These are phyloP conservation scores for Mariannaea elegans DNA, from an alignment of 2,329 filamentous ascomycete genomes.

Conservation along the genomic window DNA sequence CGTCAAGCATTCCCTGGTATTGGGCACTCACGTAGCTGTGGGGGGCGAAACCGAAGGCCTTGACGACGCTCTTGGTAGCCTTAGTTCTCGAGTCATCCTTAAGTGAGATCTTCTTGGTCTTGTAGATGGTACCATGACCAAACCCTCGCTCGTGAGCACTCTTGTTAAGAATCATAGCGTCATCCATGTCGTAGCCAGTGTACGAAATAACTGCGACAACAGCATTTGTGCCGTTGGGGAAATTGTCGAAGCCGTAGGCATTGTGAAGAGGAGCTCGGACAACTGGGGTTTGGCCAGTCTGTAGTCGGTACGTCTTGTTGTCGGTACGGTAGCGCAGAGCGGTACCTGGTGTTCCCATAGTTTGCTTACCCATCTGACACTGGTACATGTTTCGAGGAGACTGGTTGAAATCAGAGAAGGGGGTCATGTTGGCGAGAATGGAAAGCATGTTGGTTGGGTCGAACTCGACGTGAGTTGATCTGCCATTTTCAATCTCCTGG, in stretches of 20 bases:
- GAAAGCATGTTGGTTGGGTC: conserved; percentile 97
- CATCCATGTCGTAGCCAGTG: conserved; percentile 99
- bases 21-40: conserved; percentile 75
- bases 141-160: conserved; percentile 96
- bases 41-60: conserved; percentile 92
- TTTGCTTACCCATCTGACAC: conserved; percentile 99
- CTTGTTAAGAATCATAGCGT: conserved; percentile 99
- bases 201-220: conserved; percentile 98
- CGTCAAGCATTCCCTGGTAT: conserved; percentile 78
- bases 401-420: conserved; percentile 98
- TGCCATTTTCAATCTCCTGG: conserved; percentile 84
- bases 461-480: conserved; percentile 93
- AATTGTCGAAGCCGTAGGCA: conserved; percentile 96
- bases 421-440: conserved; percentile 97
- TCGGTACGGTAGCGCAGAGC: conserved; percentile 88
- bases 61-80: conserved; percentile 74
- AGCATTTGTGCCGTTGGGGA: conserved; percentile 94
- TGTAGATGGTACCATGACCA: conserved; percentile 95
- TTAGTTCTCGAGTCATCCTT: conserved; percentile 79
- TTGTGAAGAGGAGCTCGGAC: conserved; percentile 94
- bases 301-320: conserved; percentile 95
- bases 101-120: conserved; percentile 90
- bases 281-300: conserved; percentile 95
- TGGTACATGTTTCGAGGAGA: conserved; percentile 99
- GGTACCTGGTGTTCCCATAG: conserved; percentile 95